Conservation (phyloP, 2,329 filamentous ascomycete species). For the Trichoderma asperellum region DNA sequence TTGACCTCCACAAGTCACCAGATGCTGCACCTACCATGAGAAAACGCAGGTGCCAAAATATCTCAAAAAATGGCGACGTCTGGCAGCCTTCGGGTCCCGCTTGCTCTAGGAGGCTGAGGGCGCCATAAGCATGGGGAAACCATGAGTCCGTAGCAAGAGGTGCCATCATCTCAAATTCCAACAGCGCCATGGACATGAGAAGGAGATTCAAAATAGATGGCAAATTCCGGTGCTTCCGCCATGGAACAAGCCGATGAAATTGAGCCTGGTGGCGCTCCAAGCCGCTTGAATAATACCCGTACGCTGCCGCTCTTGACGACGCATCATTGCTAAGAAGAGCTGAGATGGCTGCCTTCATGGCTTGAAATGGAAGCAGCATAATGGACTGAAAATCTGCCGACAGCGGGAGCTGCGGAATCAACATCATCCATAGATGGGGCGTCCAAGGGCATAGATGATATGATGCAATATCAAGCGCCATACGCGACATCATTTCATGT, state of each 20-base stretch:
- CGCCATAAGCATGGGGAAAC: constrained; percentile 17
- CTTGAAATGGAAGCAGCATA: constrained; percentile 9
- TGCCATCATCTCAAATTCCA: constrained; percentile 28
- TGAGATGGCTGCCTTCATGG: constrained; percentile 2
- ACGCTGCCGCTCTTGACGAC: constrained; percentile 1
- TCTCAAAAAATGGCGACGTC: constrained; percentile 22
- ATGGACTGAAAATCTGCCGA: neutral
- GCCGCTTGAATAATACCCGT: constrained; percentile 3
- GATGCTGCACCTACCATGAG: neutral
- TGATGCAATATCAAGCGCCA: constrained; percentile 19
- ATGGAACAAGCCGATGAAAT: neutral
- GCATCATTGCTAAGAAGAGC: neutral
- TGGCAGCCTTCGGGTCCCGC: constrained; percentile 14
- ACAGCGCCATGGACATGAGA: constrained; percentile 21
- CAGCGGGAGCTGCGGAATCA: constrained; percentile 2
- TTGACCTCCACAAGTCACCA: rapidly evolving
- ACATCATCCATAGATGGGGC: constrained; percentile 16
- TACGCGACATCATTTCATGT: constrained; percentile 7
- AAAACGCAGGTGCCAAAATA: constrained; percentile 23
- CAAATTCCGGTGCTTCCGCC: neutral
- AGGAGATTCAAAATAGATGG: neutral
- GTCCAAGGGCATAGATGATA: constrained; percentile 23
- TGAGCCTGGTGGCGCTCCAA: constrained; percentile 12
- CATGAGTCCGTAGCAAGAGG: constrained; percentile 11
- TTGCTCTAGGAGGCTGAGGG: constrained; percentile 4